Percentiles rank a stretch among this genome's conserved stretches.
Evolutionary conservation across 2,329 filamentous ascomycete species (phyloP).

Genomic region (Celoporthe dispersa): DNA sequence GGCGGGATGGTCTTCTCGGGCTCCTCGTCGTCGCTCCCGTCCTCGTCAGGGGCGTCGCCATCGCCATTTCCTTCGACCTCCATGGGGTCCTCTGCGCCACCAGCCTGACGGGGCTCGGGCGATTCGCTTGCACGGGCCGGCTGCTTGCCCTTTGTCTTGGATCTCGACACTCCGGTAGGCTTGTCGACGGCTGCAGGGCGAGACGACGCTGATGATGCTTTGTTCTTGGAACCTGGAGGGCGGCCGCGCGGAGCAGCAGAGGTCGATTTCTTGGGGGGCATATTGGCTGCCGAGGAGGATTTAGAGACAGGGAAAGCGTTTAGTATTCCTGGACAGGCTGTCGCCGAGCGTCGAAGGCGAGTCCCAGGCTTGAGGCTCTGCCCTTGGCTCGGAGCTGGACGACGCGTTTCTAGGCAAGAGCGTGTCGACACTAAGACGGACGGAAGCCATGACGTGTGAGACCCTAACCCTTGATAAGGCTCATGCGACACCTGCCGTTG

Average conservation of each 20-base stretch:
- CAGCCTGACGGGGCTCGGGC: constrained; percentile 33
- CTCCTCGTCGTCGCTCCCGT: constrained; percentile 34
- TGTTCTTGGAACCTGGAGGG: constrained; percentile 32
- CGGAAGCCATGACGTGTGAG: too few relatives aligned
- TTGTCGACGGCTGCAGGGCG: constrained; percentile 24
- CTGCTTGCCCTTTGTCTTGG: constrained; percentile 29
- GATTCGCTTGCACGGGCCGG: constrained; percentile 15
- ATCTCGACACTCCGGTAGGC: constrained; percentile 23
- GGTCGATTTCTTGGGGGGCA: constrained; percentile 50
- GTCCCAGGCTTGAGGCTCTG: background rate
- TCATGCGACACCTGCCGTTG: too few relatives aligned
- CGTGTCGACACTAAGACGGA: background rate
- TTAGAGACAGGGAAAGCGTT: background rate
- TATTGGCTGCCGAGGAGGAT: constrained; percentile 31
- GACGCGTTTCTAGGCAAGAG: background rate
- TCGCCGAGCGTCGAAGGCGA: background rate
- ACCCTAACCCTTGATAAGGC: background rate
- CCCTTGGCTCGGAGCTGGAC: background rate
- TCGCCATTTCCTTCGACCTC: constrained; percentile 36
- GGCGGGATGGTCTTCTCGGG: constrained; percentile 64
- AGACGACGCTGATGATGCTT: constrained; percentile 29
- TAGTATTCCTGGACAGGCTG: background rate
- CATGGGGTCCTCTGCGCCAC: constrained; percentile 39
- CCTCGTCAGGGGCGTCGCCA: constrained; percentile 23
- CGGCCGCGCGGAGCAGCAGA: constrained; percentile 43